phyloP scores from a whole-genome alignment of 176 grass and related monocot species.

The Luzula sylvatica region DNA sequence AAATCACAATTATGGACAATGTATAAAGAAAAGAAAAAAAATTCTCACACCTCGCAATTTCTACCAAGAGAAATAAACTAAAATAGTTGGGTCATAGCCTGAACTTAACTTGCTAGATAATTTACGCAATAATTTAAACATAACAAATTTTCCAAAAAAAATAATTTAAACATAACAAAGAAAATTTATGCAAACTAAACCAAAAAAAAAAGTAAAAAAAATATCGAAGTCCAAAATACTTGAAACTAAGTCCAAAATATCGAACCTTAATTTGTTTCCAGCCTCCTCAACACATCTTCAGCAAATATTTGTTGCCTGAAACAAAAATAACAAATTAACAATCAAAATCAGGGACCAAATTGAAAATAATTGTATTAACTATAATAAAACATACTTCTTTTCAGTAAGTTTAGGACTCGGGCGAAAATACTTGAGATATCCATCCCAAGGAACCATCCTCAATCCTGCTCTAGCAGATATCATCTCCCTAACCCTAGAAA shows the following conservation, averaged over 20 bases:
- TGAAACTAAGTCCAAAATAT: background rate
- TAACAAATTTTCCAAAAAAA: no score
- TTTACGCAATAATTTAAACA: no score
- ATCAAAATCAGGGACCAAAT: background rate
- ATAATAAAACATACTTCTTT: slow-evolving; percentile 55
- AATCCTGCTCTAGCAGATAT: slow-evolving; percentile 89
- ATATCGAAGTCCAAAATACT: slow-evolving; percentile 12
- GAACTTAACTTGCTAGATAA: no score
- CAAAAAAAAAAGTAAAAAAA: no score
- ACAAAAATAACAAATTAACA: slow-evolving; percentile 8
- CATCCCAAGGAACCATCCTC: slow-evolving; percentile 98
- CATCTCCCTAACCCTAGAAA: slow-evolving; percentile 86
- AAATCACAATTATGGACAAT: background rate
- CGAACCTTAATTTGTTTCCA: slow-evolving; percentile 34
- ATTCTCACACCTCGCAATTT: background rate
- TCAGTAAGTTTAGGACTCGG: slow-evolving; percentile 95
- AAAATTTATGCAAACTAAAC: background rate
- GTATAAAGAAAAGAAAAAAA: background rate
- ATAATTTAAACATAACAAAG: background rate
- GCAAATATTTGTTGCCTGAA: slow-evolving; percentile 99
- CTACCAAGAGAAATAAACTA: no score
- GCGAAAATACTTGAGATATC: slow-evolving; percentile 89
- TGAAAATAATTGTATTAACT: background rate
- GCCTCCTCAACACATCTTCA: slow-evolving; percentile 56
- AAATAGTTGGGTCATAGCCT: background rate